phyloP scores from a whole-genome alignment of 2,329 filamentous ascomycete species.

The Clonostachys sp. region DNA sequence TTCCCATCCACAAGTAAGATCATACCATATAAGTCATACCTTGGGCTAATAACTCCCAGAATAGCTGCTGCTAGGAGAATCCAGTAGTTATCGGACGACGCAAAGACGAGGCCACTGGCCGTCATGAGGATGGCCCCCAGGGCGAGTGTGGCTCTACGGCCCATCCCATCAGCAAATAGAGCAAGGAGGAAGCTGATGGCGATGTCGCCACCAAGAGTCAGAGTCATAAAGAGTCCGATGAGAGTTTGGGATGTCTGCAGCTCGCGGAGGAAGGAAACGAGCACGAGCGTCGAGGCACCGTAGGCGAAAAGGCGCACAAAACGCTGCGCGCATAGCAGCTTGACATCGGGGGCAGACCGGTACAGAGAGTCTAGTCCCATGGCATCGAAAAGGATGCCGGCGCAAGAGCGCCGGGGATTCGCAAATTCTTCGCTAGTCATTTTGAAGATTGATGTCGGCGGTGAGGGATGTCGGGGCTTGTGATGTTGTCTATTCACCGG shows the following conservation, averaged over 20 bases:
- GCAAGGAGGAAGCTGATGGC: conserved; percentile 55
- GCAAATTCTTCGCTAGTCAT: too few species aligned
- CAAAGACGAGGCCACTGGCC: conserved; percentile 51
- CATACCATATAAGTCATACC: too few species aligned
- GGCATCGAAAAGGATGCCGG: too few species aligned
- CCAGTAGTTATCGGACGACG: conserved; percentile 49
- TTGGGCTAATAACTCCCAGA: conserved; percentile 57
- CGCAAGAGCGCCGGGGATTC: too few species aligned
- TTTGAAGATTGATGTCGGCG: too few species aligned
- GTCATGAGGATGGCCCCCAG: conserved; percentile 51
- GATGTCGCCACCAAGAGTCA: conserved; percentile 57
- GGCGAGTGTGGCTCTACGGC: conserved; percentile 47
- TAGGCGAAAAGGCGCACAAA: conserved; percentile 62
- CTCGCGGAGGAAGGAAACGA: conserved; percentile 49
- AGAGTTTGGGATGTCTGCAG: conserved; percentile 43
- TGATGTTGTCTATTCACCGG: too few species aligned
- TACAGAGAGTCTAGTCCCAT: too few species aligned
- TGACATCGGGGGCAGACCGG: conserved; percentile 33
- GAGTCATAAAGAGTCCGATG: conserved; percentile 61
- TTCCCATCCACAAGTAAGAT: too few species aligned
- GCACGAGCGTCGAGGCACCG: conserved; percentile 51
- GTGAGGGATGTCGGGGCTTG: too few species aligned
- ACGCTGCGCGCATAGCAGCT: conserved; percentile 53
- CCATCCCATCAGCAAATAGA: conserved; percentile 51
- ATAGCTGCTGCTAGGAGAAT: conserved; percentile 51